Evolutionary conservation across 1,139 yeast genomes (phyloP).

Genomic region (Yamadazyma dushanensis): DNA sequence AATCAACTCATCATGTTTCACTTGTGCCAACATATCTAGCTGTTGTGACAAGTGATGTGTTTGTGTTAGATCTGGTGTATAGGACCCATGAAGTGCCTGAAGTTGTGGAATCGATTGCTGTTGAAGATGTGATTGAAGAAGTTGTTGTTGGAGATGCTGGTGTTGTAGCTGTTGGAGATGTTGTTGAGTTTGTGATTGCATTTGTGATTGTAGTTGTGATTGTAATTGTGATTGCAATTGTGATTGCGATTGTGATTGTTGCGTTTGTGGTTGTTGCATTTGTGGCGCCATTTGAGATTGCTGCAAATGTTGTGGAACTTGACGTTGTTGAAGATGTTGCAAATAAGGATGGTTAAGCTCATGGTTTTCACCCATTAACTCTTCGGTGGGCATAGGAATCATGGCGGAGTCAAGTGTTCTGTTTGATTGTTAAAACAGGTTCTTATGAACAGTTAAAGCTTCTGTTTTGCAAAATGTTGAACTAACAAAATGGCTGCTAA

Average conservation of each 20-base stretch:
- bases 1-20: slow-evolving; percentile 32
- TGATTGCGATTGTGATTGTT: neutral
- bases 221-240: neutral
- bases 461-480: too few species aligned
- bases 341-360: slow-evolving; percentile 2
- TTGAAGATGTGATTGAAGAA: slow-evolving; percentile 16
- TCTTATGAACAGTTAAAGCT: too few species aligned
- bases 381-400: slow-evolving; percentile 3
- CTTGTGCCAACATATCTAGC: slow-evolving; percentile 36
- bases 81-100: slow-evolving; percentile 7
- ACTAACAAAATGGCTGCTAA: too few species aligned
- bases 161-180: slow-evolving; percentile 21
- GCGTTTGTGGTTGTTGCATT: neutral
- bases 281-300: too few species aligned
- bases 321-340: slow-evolving; percentile 3
- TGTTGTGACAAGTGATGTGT: slow-evolving; percentile 21
- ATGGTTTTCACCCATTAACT: slow-evolving; percentile 1
- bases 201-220: neutral
- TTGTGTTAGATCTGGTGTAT: slow-evolving; percentile 15
- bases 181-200: slow-evolving; percentile 1
- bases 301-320: slow-evolving; percentile 2
- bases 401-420: neutral
- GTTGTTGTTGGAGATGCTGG: slow-evolving; percentile 31
- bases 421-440: too few species aligned
- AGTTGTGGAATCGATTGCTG: slow-evolving; percentile 11